Percentiles rank a stretch among this genome's conserved stretches.
These are phyloP conservation scores for Claviceps purpurea DNA, from an alignment of 2,329 filamentous ascomycete genomes.

Conservation along the genomic window DNA sequence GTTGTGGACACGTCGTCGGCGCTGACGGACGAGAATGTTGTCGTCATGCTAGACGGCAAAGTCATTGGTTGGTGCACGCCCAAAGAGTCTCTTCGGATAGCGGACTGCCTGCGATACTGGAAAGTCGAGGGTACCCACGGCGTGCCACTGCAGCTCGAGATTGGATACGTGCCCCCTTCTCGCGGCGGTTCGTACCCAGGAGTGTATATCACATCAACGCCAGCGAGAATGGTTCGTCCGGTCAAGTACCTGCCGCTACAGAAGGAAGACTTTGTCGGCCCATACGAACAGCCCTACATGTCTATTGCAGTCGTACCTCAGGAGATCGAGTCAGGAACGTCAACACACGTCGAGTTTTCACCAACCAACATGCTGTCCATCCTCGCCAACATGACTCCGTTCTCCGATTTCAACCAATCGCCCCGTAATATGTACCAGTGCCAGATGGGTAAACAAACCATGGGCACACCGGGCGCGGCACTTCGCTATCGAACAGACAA, in stretches of 20 bases:
- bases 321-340: constrained; percentile 76
- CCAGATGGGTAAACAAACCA: constrained; percentile 99
- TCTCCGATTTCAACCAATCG: constrained; percentile 97
- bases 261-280: constrained; percentile 77
- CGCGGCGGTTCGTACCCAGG: constrained; percentile 91
- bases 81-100: constrained; percentile 65
- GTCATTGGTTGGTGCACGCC: constrained; percentile 86
- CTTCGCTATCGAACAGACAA: constrained; percentile 85
- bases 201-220: constrained; percentile 80
- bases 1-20: constrained; percentile 64
- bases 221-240: constrained; percentile 77
- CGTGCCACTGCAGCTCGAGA: constrained; percentile 73
- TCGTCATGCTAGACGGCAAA: constrained; percentile 79
- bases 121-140: constrained; percentile 79
- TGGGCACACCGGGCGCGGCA: constrained; percentile 88
- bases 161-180: constrained; percentile 81
- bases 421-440: constrained; percentile 99
- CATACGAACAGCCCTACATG: constrained; percentile 97
- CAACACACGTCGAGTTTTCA: constrained; percentile 85
- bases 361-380: constrained; percentile 97
- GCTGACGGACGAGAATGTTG: constrained; percentile 69
- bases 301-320: constrained; percentile 84
- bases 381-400: constrained; percentile 95
- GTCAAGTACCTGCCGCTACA: constrained; percentile 84
- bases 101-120: constrained; percentile 83